Evolutionary conservation across 2,329 filamentous ascomycete species (phyloP).

Genomic region (Fusarium odoratissimum): DNA sequence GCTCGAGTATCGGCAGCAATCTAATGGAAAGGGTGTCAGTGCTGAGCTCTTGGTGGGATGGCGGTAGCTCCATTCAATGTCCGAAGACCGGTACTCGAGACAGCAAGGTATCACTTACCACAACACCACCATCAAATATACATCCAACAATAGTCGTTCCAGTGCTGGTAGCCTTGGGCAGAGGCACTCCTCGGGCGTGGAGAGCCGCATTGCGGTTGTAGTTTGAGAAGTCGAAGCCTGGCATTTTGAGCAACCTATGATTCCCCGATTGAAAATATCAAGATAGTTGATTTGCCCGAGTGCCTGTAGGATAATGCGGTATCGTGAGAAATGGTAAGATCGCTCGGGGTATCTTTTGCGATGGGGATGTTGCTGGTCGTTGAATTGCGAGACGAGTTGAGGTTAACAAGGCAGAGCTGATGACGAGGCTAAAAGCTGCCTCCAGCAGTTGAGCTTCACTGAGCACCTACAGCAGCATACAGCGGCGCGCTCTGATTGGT

Average conservation of each 20-base stretch:
- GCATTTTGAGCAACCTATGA: slow-evolving; percentile 70
- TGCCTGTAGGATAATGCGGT: background rate
- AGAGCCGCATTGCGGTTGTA: slow-evolving; percentile 99
- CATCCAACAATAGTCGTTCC: slow-evolving; percentile 99
- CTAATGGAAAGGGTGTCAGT: slow-evolving; percentile 55
- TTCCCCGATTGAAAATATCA: slow-evolving; percentile 24
- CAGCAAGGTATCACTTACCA: slow-evolving; percentile 67
- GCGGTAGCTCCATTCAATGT: slow-evolving; percentile 6
- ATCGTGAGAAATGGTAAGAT: slow-evolving; percentile 21
- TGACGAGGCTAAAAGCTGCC: slow-evolving; percentile 68
- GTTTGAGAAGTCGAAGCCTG: slow-evolving; percentile 99
- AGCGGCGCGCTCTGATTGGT: slow-evolving; percentile 44
- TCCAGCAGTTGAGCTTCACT: slow-evolving; percentile 49
- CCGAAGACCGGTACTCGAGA: background rate
- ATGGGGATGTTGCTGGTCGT: slow-evolving; percentile 35
- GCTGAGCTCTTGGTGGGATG: slow-evolving; percentile 12
- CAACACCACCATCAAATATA: slow-evolving; percentile 94
- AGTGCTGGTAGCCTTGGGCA: slow-evolving; percentile 97
- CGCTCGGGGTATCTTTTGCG: slow-evolving; percentile 40
- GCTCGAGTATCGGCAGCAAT: slow-evolving; percentile 99
- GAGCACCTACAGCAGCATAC: slow-evolving; percentile 12
- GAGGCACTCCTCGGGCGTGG: slow-evolving; percentile 90
- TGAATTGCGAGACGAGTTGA: slow-evolving; percentile 30
- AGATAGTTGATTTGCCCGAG: background rate
- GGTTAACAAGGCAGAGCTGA: slow-evolving; percentile 54